Percentiles rank a stretch among this genome's conserved stretches.
Conservation (phyloP, 2,329 filamentous ascomycete species). For the Emydomyces testavorans region DNA sequence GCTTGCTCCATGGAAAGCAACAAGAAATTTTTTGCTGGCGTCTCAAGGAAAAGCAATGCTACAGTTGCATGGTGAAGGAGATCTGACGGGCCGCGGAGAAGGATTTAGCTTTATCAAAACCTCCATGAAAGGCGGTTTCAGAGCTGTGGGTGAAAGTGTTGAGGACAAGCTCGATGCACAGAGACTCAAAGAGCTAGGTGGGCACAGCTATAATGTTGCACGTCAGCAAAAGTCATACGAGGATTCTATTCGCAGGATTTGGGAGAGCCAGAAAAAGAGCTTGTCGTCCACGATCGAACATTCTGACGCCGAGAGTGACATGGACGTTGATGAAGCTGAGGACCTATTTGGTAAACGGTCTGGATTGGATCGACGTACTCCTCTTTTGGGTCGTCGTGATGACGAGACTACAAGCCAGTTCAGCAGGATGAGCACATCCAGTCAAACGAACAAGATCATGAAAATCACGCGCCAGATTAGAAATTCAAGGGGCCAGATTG, state of each 20-base stretch:
- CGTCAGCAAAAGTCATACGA: conserved; percentile 87
- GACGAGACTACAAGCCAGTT: conserved; percentile 76
- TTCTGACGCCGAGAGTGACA: conserved; percentile 60
- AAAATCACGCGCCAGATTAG: conserved; percentile 60
- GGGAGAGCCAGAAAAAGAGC: conserved; percentile 74
- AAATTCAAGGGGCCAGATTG: conserved; percentile 53
- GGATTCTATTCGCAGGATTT: conserved; percentile 80
- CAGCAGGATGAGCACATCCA: conserved; percentile 57
- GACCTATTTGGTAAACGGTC: conserved; percentile 44
- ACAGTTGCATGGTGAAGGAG: conserved; percentile 82
- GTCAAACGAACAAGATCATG: conserved; percentile 56
- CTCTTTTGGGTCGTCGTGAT: conserved; percentile 41
- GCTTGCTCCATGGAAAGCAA: conserved; percentile 91
- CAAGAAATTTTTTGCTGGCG: conserved; percentile 90
- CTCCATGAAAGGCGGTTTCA: conserved; percentile 97
- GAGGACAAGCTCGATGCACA: conserved; percentile 79
- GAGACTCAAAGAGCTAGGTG: conserved; percentile 55
- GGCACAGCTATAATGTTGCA: conserved; percentile 95
- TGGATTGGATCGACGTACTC: conserved; percentile 51
- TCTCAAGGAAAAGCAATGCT: conserved; percentile 95
- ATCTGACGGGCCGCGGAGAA: conserved; percentile 84
- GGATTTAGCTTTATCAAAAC: conserved; percentile 97
- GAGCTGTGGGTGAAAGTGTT: conserved; percentile 76
- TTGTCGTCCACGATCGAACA: conserved; percentile 63
- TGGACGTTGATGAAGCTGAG: conserved; percentile 41